Percentiles rank a stretch among this genome's conserved stretches.
These are phyloP conservation scores for Asterionellopsis glacialis DNA, from an alignment of 108 stramenopile species.

Conservation along the genomic window DNA sequence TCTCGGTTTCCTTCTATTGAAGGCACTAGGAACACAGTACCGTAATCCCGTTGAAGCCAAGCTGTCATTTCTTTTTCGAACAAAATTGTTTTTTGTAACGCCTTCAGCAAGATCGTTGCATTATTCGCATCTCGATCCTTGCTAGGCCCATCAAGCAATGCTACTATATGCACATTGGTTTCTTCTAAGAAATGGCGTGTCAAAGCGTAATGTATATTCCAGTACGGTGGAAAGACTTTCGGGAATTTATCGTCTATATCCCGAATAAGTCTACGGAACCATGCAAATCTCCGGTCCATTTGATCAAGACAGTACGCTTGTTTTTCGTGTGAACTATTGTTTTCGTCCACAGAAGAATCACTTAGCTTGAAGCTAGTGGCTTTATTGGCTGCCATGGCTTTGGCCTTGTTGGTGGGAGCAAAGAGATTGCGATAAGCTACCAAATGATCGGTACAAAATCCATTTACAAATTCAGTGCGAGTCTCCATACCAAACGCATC, in stretches of 20 bases:
- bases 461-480: slow-evolving; percentile 65
- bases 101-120: slow-evolving; percentile 88
- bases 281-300: slow-evolving; percentile 90
- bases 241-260: slow-evolving; percentile 73
- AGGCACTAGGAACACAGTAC: slow-evolving; percentile 39
- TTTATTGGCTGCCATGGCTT: background rate
- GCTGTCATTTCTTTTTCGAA: slow-evolving; percentile 94
- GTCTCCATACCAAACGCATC: slow-evolving; percentile 89
- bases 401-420: slow-evolving; percentile 31
- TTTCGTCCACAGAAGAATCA: background rate
- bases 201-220: slow-evolving; percentile 84
- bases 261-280: slow-evolving; percentile 81
- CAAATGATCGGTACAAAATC: slow-evolving; percentile 84
- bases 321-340: slow-evolving; percentile 7
- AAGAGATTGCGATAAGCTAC: slow-evolving; percentile 73
- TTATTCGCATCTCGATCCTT: slow-evolving; percentile 65
- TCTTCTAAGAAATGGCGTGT: slow-evolving; percentile 68
- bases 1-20: slow-evolving; percentile 16
- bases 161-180: slow-evolving; percentile 44
- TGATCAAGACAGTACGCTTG: slow-evolving; percentile 54
- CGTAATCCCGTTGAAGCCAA: slow-evolving; percentile 72
- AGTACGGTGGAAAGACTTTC: slow-evolving; percentile 87
- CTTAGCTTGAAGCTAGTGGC: slow-evolving; percentile 50
- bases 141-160: slow-evolving; percentile 34
- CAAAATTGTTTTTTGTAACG: slow-evolving; percentile 89